A percentile compares a stretch with the other conserved stretches of the same genome.
These are phyloP conservation scores for Quercus phellos DNA, from an alignment of 331 rosid species.

Conservation along the genomic window DNA sequence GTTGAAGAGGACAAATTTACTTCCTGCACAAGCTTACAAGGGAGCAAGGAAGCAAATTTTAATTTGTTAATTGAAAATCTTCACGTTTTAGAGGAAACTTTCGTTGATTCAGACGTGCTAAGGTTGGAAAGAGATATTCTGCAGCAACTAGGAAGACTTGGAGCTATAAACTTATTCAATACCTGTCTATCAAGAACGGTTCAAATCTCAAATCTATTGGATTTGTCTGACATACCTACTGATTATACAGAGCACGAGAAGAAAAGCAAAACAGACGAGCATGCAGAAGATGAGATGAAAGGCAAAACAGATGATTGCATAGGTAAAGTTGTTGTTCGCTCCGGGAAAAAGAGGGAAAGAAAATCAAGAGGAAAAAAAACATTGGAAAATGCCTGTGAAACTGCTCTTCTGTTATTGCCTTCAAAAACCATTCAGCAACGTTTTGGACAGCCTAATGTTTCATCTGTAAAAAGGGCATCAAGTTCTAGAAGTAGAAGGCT, in stretches of 20 bases:
- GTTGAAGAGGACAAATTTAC: constrained; percentile 24
- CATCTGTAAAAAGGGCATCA: constrained; percentile 35
- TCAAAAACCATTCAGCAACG: constrained; percentile 25
- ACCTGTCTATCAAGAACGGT: constrained; percentile 49
- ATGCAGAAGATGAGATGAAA: constrained; percentile 26
- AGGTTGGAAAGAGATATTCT: constrained; percentile 61
- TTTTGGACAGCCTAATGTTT: constrained; percentile 11
- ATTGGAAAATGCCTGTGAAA: constrained; percentile 15
- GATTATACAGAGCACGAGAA: constrained; percentile 27
- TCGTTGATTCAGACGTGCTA: constrained; percentile 52
- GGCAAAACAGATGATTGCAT: constrained; percentile 10
- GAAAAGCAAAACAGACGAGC: constrained; percentile 13
- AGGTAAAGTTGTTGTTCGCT: constrained; percentile 37
- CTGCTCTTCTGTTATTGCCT: constrained; percentile 25
- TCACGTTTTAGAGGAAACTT: constrained; percentile 63
- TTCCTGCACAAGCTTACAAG: constrained; percentile 15
- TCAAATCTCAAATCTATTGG: constrained; percentile 32
- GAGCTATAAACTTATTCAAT: constrained; percentile 62
- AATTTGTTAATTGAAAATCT: constrained; percentile 70
- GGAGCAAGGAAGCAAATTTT: constrained; percentile 43
- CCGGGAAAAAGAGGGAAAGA: constrained; percentile 47
- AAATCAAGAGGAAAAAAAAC: constrained; percentile 44
- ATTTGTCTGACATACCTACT: constrained; percentile 14
- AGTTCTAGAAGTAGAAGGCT: constrained; percentile 42
- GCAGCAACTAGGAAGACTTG: constrained; percentile 65